These are phyloP conservation scores for Lentinula detonsa DNA, from an alignment of 768 basidiomycete species.

Conservation along the genomic window DNA sequence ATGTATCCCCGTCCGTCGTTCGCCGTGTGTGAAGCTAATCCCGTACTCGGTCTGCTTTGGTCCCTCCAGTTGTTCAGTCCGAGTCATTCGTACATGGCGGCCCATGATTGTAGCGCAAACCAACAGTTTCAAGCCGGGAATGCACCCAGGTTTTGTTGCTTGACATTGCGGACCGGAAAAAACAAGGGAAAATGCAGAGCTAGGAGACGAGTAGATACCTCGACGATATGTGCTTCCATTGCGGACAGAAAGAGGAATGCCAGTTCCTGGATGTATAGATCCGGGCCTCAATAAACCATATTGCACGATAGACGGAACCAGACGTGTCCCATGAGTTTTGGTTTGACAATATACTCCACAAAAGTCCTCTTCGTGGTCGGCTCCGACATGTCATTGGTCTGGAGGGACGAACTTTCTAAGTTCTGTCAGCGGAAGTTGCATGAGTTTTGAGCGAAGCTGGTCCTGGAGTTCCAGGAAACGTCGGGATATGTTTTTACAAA, in stretches of 20 bases:
- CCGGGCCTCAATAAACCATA: slow-evolving; percentile 6
- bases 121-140: slow-evolving; percentile 5
- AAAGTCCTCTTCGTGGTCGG: not conserved
- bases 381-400: not conserved
- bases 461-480: not conserved
- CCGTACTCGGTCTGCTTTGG: slow-evolving; percentile 2
- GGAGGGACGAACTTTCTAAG: slow-evolving; percentile 1
- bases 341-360: slow-evolving; percentile 5
- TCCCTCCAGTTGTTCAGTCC: slow-evolving; percentile 7
- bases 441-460: not conserved
- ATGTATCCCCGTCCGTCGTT: slow-evolving; percentile 8
- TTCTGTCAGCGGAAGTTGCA: not conserved
- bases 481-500: not conserved
- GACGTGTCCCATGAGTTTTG: slow-evolving; percentile 1
- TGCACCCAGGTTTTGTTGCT: not conserved
- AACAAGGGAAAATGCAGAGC: not conserved
- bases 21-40: slow-evolving; percentile 7
- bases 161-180: slow-evolving; percentile 2
- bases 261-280: slow-evolving; percentile 1
- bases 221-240: slow-evolving; percentile 8
- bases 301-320: slow-evolving; percentile 8
- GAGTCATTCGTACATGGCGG: not conserved
- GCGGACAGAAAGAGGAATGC: slow-evolving; percentile 4
- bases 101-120: slow-evolving; percentile 10
- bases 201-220: slow-evolving; percentile 8